Evolutionary conservation across 306 rosid species (phyloP), one percentile per base, ranked within the genome.

Genomic region (Quercus gilva): DNA sequence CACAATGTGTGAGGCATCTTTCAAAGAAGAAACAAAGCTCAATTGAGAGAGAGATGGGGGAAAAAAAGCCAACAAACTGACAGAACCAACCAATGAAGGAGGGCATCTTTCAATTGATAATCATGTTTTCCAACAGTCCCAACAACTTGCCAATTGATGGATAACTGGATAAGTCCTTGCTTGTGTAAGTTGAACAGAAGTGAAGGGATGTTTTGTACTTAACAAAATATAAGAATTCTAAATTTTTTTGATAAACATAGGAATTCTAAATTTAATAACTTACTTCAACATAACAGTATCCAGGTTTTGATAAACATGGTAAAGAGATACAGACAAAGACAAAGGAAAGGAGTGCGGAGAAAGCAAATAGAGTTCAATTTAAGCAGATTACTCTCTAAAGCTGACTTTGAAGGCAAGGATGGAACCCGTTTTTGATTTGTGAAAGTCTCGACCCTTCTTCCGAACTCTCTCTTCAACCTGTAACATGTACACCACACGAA

Each of bases 371-470:
- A n/a, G 67, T 55, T 45, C 49, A 17, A 37, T 31, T 79, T 25
- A 78, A 31, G 78, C 13, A 81, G 25, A 51, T 81, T 86, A 94
- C 98, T 95, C 92, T 95, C 99, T 88, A 79, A 95, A 94, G 87
- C 83, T 83, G 90, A 94, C 97, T 94, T 94, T 94, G 95, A 84
- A 86, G 84, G 99, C 92, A 83, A 92, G 87, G 23, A 92, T 80
- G 28, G 94, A 95, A 81, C 98, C 99, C 17, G 97, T 87, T 82
- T 92, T 86, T 12, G 99, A 94, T 83, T 87, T 92, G 10, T 60
- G 51, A 78, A 94, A 91, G 74, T 94, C 94, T 84, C 74, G 87
- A 43, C 97, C 99, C 89, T 94, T 92, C 75, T 49, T 83, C 75
- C 94, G 89, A 60, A 92, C 91, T 81, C 99, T 88, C 52, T 94